Evolutionary conservation across 1,284 basidiomycete species (phyloP).

Genomic region (Rugiboletus extremiorientalis): DNA sequence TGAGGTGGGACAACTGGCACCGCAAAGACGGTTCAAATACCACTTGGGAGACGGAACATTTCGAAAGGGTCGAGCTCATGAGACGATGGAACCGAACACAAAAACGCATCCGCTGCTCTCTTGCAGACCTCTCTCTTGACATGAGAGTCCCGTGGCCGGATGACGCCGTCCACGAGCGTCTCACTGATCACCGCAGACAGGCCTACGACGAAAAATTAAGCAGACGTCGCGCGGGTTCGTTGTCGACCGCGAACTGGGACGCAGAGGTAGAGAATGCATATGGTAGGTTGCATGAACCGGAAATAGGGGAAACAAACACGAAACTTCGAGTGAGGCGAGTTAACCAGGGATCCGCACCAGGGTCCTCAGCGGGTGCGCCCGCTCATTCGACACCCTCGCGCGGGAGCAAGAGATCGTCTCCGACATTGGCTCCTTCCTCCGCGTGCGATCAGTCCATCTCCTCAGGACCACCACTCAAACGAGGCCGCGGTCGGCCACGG

Average conservation of each 20-base stretch:
- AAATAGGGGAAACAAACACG: slow-evolving; percentile 24
- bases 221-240: slow-evolving; percentile 8
- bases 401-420: slow-evolving; percentile 15
- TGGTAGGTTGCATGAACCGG: slow-evolving; percentile 27
- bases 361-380: slow-evolving; percentile 6
- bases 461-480: slow-evolving; percentile 9
- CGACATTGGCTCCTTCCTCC: slow-evolving; percentile 11
- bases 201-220: slow-evolving; percentile 45
- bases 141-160: slow-evolving; percentile 34
- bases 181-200: slow-evolving; percentile 41
- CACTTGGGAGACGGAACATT: slow-evolving; percentile 37
- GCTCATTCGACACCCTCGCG: slow-evolving; percentile 4
- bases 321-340: slow-evolving; percentile 26
- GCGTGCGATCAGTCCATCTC: slow-evolving; percentile 20
- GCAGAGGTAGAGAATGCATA: slow-evolving; percentile 25
- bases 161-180: slow-evolving; percentile 41
- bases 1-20: slow-evolving; percentile 41
- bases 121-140: slow-evolving; percentile 22
- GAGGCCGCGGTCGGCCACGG: slow-evolving; percentile 5
- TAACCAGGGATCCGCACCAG: slow-evolving; percentile 4
- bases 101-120: slow-evolving; percentile 7
- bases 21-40: slow-evolving; percentile 42
- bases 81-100: slow-evolving; percentile 30
- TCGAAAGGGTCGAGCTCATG: slow-evolving; percentile 23
- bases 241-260: slow-evolving; percentile 26